Evolutionary conservation across 164 flowering plant genomes (phyloP), one percentile per base, ranked within the genome.

Genomic region (Piper betle): DNA sequence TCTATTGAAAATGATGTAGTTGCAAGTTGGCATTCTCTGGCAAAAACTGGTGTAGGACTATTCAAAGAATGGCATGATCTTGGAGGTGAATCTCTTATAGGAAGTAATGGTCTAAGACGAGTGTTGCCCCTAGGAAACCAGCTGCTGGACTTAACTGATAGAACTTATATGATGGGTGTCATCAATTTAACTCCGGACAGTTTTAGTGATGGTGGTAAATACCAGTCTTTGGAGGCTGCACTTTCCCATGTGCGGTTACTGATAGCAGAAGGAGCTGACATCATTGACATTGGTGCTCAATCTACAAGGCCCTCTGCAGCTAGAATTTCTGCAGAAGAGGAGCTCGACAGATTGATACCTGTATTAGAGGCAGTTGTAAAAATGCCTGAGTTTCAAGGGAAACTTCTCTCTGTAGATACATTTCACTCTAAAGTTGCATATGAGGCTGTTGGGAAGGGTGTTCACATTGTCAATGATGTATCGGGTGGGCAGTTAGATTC

Each of bases 161-260:
- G 66, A 78, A 86, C 96, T 40, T 81, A 79, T 42, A 76, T 88
- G 60, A 90, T 91, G 99, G 97, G 95, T 39, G 64, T 93, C 54
- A 80, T 93, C 55, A 93, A 93, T 73, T 63, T 88, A 69, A 90
- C 97, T 13, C 94, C 96, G 4, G 97, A 90, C 73, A 94, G 97
- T 74, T 90, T 91, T 66, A 86, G 97, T 52, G 99, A 94, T 70
- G 97, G 99, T 40, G 97, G 97, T 1, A 84, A 78, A 66, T 91
- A 79, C 68, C 78, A 69, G 57, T 74, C 87, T 9, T 76, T 83
- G n/a, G 84, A 80, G 5, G 67, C 76, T 68, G 97, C 95, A 40
- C 80, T 88, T 70, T 75, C 91, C 63, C 95, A 81, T 60, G 93
- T 83, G 17, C 79, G 68, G 12, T 69, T 62, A 39, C 81, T 91